Conservation (phyloP, 306 rosid species). For the Sophora flavescens region DNA sequence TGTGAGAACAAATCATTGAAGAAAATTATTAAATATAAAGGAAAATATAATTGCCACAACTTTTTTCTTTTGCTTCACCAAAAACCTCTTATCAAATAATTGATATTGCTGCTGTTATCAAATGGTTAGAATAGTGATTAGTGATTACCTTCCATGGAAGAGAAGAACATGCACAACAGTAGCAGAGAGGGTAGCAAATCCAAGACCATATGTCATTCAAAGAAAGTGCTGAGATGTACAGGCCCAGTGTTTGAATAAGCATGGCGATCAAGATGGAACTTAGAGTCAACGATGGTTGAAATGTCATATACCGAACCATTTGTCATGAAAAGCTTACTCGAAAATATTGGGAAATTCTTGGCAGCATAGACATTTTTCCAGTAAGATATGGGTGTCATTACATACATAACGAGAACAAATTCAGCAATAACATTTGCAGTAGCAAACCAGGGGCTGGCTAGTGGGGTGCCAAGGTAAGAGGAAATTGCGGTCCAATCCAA, state of each 20-base stretch:
- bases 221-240: slow-evolving; percentile 76
- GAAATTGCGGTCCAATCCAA: slow-evolving; percentile 83
- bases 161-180: slow-evolving; percentile 76
- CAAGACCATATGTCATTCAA: slow-evolving; percentile 78
- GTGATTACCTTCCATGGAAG: slow-evolving; percentile 79
- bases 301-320: slow-evolving; percentile 66
- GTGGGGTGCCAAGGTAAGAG: slow-evolving; percentile 75
- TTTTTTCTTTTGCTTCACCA: too few relatives aligned
- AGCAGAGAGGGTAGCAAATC: slow-evolving; percentile 81
- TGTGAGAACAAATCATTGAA: too few relatives aligned
- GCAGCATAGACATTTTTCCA: slow-evolving; percentile 61
- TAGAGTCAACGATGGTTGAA: slow-evolving; percentile 59
- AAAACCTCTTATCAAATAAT: too few relatives aligned
- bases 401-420: slow-evolving; percentile 66
- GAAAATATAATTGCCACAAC: too few relatives aligned
- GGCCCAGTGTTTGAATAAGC: slow-evolving; percentile 61
- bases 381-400: slow-evolving; percentile 75
- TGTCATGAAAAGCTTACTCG: slow-evolving; percentile 64
- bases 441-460: slow-evolving; percentile 89
- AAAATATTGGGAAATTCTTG: slow-evolving; percentile 72
- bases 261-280: slow-evolving; percentile 71
- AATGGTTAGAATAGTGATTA: not conserved
- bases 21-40: too few relatives aligned
- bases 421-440: slow-evolving; percentile 72
- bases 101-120: slow-evolving; percentile 8